phyloP scores from a whole-genome alignment of 129 eudicot genomes.

The Artemisia annua region DNA sequence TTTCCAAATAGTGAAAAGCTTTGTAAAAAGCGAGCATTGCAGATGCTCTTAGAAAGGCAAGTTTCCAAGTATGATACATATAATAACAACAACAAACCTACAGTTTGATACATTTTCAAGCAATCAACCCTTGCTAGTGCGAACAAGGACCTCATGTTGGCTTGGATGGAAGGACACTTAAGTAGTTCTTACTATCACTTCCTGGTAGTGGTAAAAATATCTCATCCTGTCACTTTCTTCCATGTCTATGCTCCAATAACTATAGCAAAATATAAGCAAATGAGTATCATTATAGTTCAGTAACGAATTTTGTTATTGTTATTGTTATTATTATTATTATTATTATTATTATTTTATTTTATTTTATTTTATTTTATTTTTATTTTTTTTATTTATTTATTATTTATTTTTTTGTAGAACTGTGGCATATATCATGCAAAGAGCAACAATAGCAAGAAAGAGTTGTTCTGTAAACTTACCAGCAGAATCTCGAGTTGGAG shows the following conservation, averaged over 20 bases:
- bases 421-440: not conserved
- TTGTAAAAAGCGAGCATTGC: too few species aligned
- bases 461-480: slow-evolving; percentile 31
- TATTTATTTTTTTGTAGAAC: too few species aligned
- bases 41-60: too few species aligned
- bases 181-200: slow-evolving; percentile 13
- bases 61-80: slow-evolving; percentile 5
- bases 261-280: slow-evolving; percentile 24
- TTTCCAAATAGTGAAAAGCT: too few species aligned
- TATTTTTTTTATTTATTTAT: too few species aligned
- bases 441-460: not conserved
- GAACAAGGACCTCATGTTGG: slow-evolving; percentile 14
- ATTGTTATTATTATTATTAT: too few species aligned
- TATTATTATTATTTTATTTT: too few species aligned
- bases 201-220: slow-evolving; percentile 9
- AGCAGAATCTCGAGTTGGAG: slow-evolving; percentile 34
- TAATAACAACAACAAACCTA: slow-evolving; percentile 12
- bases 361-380: too few species aligned
- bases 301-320: not conserved
- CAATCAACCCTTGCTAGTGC: not conserved
- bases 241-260: slow-evolving; percentile 39
- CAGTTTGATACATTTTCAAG: too few species aligned
- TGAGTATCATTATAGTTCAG: slow-evolving; percentile 16
- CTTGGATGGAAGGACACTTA: slow-evolving; percentile 23
- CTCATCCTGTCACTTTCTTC: slow-evolving; percentile 34